These are phyloP conservation scores for Amniculicola lignicola DNA, from an alignment of 495 filamentous ascomycete genomes.

Conservation along the genomic window DNA sequence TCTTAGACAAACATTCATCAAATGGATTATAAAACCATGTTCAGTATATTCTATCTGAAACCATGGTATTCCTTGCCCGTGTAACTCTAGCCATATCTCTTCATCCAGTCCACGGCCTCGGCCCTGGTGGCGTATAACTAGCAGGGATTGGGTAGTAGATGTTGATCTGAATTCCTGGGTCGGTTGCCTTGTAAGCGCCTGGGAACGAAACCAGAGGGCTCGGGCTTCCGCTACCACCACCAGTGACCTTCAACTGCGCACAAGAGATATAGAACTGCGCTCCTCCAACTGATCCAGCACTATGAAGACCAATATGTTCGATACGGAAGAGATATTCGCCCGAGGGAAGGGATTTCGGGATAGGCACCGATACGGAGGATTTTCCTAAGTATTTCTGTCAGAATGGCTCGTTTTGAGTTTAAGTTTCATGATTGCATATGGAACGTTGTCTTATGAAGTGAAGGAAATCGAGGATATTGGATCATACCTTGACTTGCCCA, in stretches of 20 bases:
- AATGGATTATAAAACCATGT: too few relatives aligned
- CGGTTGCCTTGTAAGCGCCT: conserved; percentile 51
- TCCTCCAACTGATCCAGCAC: conserved; percentile 39
- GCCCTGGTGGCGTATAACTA: conserved; percentile 47
- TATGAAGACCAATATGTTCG: conserved; percentile 46
- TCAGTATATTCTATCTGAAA: too few relatives aligned
- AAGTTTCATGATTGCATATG: too few relatives aligned
- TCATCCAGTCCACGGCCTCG: conserved; percentile 21
- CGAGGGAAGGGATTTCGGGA: conserved; percentile 43
- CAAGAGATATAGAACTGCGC: conserved; percentile 57
- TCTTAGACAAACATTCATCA: too few relatives aligned
- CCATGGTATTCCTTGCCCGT: too few relatives aligned
- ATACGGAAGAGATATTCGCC: conserved; percentile 37
- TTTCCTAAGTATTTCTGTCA: too few relatives aligned
- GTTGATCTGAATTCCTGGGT: conserved; percentile 50
- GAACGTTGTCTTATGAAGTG: neutral
- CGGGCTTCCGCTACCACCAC: conserved; percentile 51
- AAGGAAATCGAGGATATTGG: too few relatives aligned
- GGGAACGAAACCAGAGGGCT: conserved; percentile 50
- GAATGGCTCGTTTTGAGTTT: too few relatives aligned
- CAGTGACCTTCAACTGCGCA: conserved; percentile 57
- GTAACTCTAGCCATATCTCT: too few relatives aligned
- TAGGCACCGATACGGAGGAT: conserved; percentile 43
- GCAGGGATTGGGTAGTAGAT: conserved; percentile 45
- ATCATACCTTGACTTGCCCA: conserved; percentile 49